Evolutionary conservation across 768 basidiomycete genomes (phyloP).

Genomic region (Phaeolepiota aurea): DNA sequence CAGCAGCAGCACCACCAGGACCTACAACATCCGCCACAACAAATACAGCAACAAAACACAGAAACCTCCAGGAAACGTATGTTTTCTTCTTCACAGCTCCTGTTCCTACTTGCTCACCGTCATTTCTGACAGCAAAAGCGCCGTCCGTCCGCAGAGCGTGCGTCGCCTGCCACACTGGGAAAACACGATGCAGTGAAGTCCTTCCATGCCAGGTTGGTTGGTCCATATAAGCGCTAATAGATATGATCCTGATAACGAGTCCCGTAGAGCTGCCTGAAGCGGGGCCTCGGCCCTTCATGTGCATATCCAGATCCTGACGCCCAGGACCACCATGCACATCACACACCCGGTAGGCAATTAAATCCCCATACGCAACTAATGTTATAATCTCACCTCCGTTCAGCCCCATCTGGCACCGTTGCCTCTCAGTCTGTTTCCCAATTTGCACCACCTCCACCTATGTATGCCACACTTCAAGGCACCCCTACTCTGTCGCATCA

Average conservation of each 20-base stretch:
- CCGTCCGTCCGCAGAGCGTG: constrained; percentile 78
- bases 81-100: constrained; percentile 15
- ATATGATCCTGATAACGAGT: no score
- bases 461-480: constrained; percentile 38
- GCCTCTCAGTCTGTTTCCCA: no score
- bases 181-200: constrained; percentile 76
- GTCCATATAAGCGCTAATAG: constrained; percentile 1
- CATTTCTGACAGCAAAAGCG: constrained; percentile 51
- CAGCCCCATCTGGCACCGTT: constrained; percentile 11
- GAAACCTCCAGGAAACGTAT: constrained; percentile 58
- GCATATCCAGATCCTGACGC: constrained; percentile 75
- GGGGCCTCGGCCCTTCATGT: constrained; percentile 62
- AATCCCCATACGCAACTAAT: constrained; percentile 7
- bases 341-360: constrained; percentile 25
- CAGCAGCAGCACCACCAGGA: constrained; percentile 24
- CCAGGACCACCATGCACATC: constrained; percentile 34
- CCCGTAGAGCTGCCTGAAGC: constrained; percentile 72
- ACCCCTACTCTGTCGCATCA: constrained; percentile 47
- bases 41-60: constrained; percentile 16
- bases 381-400: constrained; percentile 8
- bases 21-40: constrained; percentile 14
- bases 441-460: constrained; percentile 35
- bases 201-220: constrained; percentile 72
- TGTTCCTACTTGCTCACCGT: constrained; percentile 9
- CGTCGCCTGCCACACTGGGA: constrained; percentile 74